Percentiles rank a stretch among this genome's conserved stretches.
Conservation (phyloP, 805 yeast species). For the Cyberlindnera mycetangii region DNA sequence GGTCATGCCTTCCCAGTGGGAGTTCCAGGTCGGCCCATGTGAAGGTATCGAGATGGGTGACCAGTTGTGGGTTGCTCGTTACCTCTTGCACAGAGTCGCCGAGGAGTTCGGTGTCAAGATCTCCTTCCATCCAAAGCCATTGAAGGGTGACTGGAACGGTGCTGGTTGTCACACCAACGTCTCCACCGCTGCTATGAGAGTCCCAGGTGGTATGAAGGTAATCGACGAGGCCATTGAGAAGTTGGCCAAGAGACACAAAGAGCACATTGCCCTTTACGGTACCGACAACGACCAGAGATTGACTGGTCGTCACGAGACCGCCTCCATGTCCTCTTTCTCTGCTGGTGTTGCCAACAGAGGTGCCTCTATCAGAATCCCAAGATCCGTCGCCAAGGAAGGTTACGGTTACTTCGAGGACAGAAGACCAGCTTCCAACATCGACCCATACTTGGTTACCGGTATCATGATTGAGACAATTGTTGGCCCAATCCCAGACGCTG, state of each 20-base stretch:
- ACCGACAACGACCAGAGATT: constrained; percentile 92
- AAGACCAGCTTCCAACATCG: constrained; percentile 99
- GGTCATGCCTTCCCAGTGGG: constrained; percentile 99
- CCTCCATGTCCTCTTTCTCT: constrained; percentile 85
- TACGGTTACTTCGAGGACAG: constrained; percentile 99
- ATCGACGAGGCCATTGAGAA: constrained; percentile 92
- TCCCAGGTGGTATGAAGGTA: constrained; percentile 91
- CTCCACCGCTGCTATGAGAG: constrained; percentile 88
- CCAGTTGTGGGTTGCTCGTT: constrained; percentile 94
- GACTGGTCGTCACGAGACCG: constrained; percentile 98
- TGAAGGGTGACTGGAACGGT: constrained; percentile 99
- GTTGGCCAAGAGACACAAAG: constrained; percentile 93
- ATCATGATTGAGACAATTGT: constrained; percentile 95
- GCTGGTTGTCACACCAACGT: constrained; percentile 99
- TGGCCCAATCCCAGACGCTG: constrained; percentile 92
- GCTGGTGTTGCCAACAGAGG: constrained; percentile 99
- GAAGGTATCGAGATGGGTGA: constrained; percentile 96
- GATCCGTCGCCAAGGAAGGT: constrained; percentile 97
- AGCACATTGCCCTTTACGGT: constrained; percentile 94
- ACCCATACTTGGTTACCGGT: constrained; percentile 98
- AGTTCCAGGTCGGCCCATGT: constrained; percentile 99
- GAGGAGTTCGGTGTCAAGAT: constrained; percentile 99
- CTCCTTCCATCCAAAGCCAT: constrained; percentile 98
- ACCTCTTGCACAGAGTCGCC: constrained; percentile 88
- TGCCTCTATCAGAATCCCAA: constrained; percentile 97